Evolutionary conservation across 2,329 filamentous ascomycete genomes (phyloP).

Genomic region (Pseudofabraea citricarpa): DNA sequence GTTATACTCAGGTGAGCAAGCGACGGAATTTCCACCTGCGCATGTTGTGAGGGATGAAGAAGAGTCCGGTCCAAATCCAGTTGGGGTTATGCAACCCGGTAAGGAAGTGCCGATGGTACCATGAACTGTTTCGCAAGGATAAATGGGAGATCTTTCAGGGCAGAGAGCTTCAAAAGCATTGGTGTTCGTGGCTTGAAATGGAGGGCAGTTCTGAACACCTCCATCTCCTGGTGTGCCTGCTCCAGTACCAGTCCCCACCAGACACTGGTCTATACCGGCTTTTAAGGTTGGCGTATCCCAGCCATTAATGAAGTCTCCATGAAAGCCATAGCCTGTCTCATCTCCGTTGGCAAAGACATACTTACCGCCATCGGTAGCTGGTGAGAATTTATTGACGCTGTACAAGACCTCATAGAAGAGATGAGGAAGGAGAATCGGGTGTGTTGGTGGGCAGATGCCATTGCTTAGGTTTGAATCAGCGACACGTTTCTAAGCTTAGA

Average conservation of each 20-base stretch:
- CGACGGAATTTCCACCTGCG: neutral
- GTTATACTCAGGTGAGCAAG: neutral
- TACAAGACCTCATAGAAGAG: constrained; percentile 11
- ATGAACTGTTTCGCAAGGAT: constrained; percentile 54
- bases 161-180: constrained; percentile 53
- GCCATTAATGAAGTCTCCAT: constrained; percentile 10
- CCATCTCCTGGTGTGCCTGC: constrained; percentile 49
- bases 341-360: constrained; percentile 8
- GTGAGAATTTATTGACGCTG: neutral
- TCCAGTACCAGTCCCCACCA: constrained; percentile 23
- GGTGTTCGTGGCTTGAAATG: constrained; percentile 61
- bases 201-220: constrained; percentile 61
- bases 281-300: constrained; percentile 6
- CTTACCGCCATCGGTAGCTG: constrained; percentile 5
- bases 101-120: constrained; percentile 40
- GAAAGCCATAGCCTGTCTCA: constrained; percentile 6
- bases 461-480: too few species aligned
- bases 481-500: too few species aligned
- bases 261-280: constrained; percentile 3
- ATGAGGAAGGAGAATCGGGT: constrained; percentile 5
- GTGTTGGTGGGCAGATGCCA: constrained; percentile 8
- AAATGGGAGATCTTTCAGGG: constrained; percentile 54
- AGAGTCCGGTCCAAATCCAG: constrained; percentile 3
- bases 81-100: constrained; percentile 5
- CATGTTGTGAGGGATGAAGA: constrained; percentile 1